Percentiles rank a stretch among this genome's conserved stretches.
Evolutionary conservation across 2,329 filamentous ascomycete genomes (phyloP).

Genomic region (Didymella exigua): DNA sequence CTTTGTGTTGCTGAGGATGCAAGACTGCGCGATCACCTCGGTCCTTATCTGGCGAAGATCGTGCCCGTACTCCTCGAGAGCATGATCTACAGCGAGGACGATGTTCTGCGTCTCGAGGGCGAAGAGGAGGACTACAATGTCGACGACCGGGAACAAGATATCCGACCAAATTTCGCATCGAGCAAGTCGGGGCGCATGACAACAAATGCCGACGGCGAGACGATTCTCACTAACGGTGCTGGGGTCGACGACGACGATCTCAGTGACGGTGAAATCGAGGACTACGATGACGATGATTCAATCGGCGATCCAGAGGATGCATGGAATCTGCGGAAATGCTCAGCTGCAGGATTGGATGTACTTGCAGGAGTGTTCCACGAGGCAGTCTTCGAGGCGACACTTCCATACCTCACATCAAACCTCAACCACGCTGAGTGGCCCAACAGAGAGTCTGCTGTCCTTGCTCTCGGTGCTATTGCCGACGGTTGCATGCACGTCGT

Average conservation of each 20-base stretch:
- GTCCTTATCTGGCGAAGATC: slow-evolving; percentile 80
- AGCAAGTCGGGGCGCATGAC: slow-evolving; percentile 64
- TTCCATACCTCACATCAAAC: slow-evolving; percentile 91
- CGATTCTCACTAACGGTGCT: slow-evolving; percentile 52
- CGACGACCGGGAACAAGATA: slow-evolving; percentile 87
- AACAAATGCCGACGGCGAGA: slow-evolving; percentile 55
- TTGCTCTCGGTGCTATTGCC: slow-evolving; percentile 91
- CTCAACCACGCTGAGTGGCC: slow-evolving; percentile 89
- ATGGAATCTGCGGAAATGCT: slow-evolving; percentile 97
- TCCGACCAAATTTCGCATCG: slow-evolving; percentile 90
- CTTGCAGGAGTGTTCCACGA: slow-evolving; percentile 89
- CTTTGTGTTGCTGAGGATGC: slow-evolving; percentile 89
- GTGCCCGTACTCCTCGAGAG: slow-evolving; percentile 89
- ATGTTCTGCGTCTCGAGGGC: slow-evolving; percentile 81
- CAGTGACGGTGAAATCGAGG: slow-evolving; percentile 87
- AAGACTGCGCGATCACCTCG: slow-evolving; percentile 74
- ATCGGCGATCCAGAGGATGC: slow-evolving; percentile 80
- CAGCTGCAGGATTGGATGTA: slow-evolving; percentile 90
- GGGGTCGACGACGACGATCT: slow-evolving; percentile 64
- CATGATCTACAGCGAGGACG: slow-evolving; percentile 96
- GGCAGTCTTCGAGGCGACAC: slow-evolving; percentile 85
- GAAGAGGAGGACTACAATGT: slow-evolving; percentile 84
- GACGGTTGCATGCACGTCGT: slow-evolving; percentile 93
- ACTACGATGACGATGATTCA: slow-evolving; percentile 73
- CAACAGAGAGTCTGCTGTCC: slow-evolving; percentile 88